These are phyloP conservation scores for Bertia moriformis DNA, from an alignment of 2,329 filamentous ascomycete species.

Conservation along the genomic window DNA sequence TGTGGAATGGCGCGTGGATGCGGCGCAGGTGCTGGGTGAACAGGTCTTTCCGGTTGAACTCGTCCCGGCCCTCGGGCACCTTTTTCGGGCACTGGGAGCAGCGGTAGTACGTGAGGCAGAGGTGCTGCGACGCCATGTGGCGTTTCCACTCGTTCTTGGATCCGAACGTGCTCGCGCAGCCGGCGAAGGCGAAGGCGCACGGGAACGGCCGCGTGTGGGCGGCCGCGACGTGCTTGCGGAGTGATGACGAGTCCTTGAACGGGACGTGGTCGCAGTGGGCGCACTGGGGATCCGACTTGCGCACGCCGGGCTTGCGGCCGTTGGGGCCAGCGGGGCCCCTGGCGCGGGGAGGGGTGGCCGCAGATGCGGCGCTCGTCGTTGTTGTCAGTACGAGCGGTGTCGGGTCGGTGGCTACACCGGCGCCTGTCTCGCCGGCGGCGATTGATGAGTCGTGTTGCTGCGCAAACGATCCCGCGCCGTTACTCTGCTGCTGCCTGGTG, in stretches of 20 bases:
- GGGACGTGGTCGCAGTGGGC: constrained; percentile 46
- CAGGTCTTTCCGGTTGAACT: constrained; percentile 89
- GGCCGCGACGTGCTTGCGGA: constrained; percentile 53
- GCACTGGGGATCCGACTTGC: constrained; percentile 47
- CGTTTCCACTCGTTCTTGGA: constrained; percentile 98
- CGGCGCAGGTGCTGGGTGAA: constrained; percentile 88
- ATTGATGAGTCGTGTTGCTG: too few species aligned
- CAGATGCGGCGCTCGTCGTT: background rate
- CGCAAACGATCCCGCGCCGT: too few species aligned
- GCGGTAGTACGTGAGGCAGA: constrained; percentile 51
- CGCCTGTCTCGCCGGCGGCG: background rate
- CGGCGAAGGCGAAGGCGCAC: constrained; percentile 74
- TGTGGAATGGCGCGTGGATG: constrained; percentile 70
- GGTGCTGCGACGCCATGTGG: constrained; percentile 80
- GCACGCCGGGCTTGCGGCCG: constrained; percentile 27
- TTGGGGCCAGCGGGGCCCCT: constrained; percentile 23
- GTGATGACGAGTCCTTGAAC: constrained; percentile 52
- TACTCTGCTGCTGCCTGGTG: constrained; percentile 7
- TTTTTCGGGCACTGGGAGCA: constrained; percentile 45
- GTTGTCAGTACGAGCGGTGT: background rate
- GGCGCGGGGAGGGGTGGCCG: too few species aligned
- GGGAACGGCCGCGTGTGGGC: constrained; percentile 63
- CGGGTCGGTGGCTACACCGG: background rate
- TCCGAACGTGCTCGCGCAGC: constrained; percentile 69
- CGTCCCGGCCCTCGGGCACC: constrained; percentile 37